A percentile compares a stretch with the other conserved stretches of the same genome.
These are phyloP conservation scores for Pyrenula massariospora DNA, from an alignment of 495 filamentous ascomycete species.

Conservation along the genomic window DNA sequence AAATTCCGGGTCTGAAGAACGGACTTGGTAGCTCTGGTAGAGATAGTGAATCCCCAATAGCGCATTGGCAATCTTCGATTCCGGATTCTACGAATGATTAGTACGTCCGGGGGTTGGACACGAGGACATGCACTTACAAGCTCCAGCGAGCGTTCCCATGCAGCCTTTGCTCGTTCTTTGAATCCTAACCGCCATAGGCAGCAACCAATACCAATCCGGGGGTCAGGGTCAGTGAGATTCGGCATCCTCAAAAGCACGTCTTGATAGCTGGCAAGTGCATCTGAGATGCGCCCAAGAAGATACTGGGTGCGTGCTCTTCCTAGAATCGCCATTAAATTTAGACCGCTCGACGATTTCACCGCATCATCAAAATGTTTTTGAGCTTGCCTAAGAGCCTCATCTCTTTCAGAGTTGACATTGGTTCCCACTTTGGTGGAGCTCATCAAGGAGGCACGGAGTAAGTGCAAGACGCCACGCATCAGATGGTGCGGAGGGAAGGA, in stretches of 20 bases:
- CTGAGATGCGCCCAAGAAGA: conserved; percentile 68
- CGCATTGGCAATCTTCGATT: conserved; percentile 84
- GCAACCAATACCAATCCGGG: conserved; percentile 86
- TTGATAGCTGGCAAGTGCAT: conserved; percentile 77
- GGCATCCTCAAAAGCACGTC: conserved; percentile 74
- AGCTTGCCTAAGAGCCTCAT: conserved; percentile 68
- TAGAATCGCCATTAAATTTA: conserved; percentile 82
- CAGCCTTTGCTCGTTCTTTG: conserved; percentile 80
- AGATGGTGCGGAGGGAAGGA: conserved; percentile 78
- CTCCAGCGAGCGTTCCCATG: conserved; percentile 81
- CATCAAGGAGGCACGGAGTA: conserved; percentile 78
- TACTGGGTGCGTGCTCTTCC: conserved; percentile 78
- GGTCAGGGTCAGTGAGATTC: conserved; percentile 85
- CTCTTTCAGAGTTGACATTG: conserved; percentile 55
- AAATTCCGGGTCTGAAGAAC: conserved; percentile 69
- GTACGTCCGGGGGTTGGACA: neutral
- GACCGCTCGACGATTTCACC: conserved; percentile 64
- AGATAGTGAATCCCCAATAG: conserved; percentile 83
- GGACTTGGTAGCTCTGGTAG: conserved; percentile 64
- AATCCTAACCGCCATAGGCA: conserved; percentile 91
- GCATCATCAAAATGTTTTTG: conserved; percentile 90
- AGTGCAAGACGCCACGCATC: conserved; percentile 79
- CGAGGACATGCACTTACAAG: conserved; percentile 30
- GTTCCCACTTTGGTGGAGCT: conserved; percentile 52
- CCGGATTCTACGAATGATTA: conserved; percentile 45